A percentile compares a stretch with the other conserved stretches of the same genome.
These are phyloP conservation scores for Boletus mariae DNA, from an alignment of 1,284 basidiomycete genomes.

Conservation along the genomic window DNA sequence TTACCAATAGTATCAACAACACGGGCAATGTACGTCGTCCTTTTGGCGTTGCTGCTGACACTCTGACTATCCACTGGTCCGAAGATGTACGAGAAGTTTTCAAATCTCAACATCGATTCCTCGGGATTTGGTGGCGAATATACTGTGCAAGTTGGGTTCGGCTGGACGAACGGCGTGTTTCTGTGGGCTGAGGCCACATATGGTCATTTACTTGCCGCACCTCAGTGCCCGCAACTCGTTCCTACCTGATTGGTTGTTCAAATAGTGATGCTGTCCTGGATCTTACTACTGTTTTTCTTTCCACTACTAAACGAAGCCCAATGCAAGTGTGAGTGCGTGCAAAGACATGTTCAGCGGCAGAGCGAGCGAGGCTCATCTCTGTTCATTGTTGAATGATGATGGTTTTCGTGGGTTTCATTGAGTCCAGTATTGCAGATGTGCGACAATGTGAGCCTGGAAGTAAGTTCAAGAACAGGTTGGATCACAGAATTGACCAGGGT, in stretches of 20 bases:
- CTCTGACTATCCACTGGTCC: background rate
- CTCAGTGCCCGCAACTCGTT: slow-evolving; percentile 55
- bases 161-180: slow-evolving; percentile 87
- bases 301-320: too few species aligned
- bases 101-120: slow-evolving; percentile 72
- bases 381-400: too few species aligned
- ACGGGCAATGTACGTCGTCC: slow-evolving; percentile 60
- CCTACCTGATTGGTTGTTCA: background rate
- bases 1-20: slow-evolving; percentile 64
- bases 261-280: too few species aligned
- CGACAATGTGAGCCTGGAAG: too few species aligned
- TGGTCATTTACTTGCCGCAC: slow-evolving; percentile 60
- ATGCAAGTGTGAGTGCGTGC: too few species aligned
- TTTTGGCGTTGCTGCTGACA: background rate
- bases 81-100: slow-evolving; percentile 91
- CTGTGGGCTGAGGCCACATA: slow-evolving; percentile 75
- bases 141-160: slow-evolving; percentile 76
- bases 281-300: too few species aligned
- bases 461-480: too few species aligned
- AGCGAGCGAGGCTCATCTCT: too few species aligned
- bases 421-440: too few species aligned
- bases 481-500: too few species aligned
- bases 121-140: slow-evolving; percentile 87
- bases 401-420: too few species aligned
- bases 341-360: too few species aligned